phyloP scores from a whole-genome alignment of 2,329 filamentous ascomycete species.

The Sordariomycetes sp. region DNA sequence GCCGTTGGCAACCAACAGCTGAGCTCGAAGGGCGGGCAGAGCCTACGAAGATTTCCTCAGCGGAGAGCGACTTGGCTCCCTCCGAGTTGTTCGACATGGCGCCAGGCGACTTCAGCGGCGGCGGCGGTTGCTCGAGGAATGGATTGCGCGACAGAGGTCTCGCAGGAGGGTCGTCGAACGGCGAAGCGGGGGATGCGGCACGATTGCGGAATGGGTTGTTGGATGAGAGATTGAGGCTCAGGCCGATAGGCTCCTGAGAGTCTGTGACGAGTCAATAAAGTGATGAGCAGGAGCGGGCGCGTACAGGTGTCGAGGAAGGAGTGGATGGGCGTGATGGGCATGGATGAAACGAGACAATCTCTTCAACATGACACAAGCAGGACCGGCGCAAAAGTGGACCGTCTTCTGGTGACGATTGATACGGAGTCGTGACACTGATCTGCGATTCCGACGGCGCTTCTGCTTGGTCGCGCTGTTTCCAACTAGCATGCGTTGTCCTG shows the following conservation, averaged over 20 bases:
- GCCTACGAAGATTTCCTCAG: constrained; percentile 73
- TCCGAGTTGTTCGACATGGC: constrained; percentile 41
- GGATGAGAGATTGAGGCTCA: constrained; percentile 62
- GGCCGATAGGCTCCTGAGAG: constrained; percentile 20
- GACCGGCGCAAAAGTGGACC: constrained; percentile 3
- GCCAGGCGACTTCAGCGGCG: constrained; percentile 30
- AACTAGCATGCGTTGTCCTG: no score
- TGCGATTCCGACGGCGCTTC: no score
- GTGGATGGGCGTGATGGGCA: not conserved
- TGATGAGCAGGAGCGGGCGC: constrained; percentile 9
- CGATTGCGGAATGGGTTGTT: constrained; percentile 78
- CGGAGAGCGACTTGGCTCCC: constrained; percentile 36
- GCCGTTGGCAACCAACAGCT: no score
- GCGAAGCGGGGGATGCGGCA: constrained; percentile 50
- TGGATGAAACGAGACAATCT: constrained; percentile 7
- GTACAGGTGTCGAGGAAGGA: constrained; percentile 4
- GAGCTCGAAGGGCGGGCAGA: constrained; percentile 1
- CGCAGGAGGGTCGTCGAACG: constrained; percentile 48
- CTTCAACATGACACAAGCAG: constrained; percentile 4
- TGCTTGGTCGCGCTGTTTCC: no score
- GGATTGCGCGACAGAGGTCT: constrained; percentile 66
- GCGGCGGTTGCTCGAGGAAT: constrained; percentile 53
- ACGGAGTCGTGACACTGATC: no score
- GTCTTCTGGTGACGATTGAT: no score
- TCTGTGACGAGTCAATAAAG: constrained; percentile 1